These are phyloP conservation scores for Geranomyces michiganensis DNA, from an alignment of 192 early-diverging fungal genomes.

Conservation along the genomic window DNA sequence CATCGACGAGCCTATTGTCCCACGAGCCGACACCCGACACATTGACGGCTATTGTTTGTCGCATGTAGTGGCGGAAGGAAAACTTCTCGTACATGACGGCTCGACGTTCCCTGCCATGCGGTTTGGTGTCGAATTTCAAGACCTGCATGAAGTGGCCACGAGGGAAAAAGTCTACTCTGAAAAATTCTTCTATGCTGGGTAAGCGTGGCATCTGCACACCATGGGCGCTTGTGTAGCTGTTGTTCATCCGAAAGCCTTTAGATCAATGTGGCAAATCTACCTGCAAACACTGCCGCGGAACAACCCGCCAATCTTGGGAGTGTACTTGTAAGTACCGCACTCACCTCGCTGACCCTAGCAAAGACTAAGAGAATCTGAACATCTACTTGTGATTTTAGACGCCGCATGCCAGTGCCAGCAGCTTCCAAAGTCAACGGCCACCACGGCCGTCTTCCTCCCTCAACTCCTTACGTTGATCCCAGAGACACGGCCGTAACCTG, in stretches of 20 bases:
- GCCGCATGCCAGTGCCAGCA: background rate
- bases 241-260: background rate
- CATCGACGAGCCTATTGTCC: slow-evolving; percentile 29
- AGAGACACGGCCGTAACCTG: slow-evolving; percentile 32
- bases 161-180: slow-evolving; percentile 35
- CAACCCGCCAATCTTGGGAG: slow-evolving; percentile 36
- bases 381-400: background rate
- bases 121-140: slow-evolving; percentile 47
- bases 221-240: too few species aligned
- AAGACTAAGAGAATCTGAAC: background rate
- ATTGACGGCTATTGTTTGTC: slow-evolving; percentile 40
- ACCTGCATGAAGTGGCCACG: slow-evolving; percentile 14
- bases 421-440: background rate
- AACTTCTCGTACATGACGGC: slow-evolving; percentile 34
- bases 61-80: slow-evolving; percentile 7
- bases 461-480: slow-evolving; percentile 35
- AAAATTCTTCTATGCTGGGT: slow-evolving; percentile 36
- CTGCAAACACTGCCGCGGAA: slow-evolving; percentile 28
- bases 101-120: slow-evolving; percentile 46
- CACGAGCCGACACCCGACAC: slow-evolving; percentile 41
- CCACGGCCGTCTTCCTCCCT: slow-evolving; percentile 12
- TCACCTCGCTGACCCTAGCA: too few species aligned
- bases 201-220: background rate
- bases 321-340: slow-evolving; percentile 44
- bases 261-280: slow-evolving; percentile 50